Evolutionary conservation across 2,329 filamentous ascomycete species (phyloP).

Genomic region (Exserohilum rostratum): DNA sequence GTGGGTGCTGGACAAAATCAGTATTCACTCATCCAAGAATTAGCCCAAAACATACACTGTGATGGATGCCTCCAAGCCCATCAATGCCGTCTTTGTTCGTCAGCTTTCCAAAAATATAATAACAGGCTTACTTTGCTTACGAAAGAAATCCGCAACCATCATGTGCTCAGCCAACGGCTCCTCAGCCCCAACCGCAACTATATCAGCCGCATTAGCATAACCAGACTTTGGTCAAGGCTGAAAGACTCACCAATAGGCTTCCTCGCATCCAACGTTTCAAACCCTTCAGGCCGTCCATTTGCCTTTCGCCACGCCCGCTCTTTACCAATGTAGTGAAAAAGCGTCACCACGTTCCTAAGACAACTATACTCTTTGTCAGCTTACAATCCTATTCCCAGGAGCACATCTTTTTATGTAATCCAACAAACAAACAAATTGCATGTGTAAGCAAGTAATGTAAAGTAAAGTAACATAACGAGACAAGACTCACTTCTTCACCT

Average conservation of each 20-base stretch:
- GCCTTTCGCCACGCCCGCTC: constrained; percentile 83
- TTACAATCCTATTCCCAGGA: too few species aligned
- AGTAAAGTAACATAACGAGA: not conserved
- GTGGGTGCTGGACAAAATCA: constrained; percentile 50
- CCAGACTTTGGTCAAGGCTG: not conserved
- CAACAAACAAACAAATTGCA: not conserved
- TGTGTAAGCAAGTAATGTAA: too few species aligned
- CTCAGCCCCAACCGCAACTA: constrained; percentile 82
- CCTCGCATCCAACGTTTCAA: constrained; percentile 70
- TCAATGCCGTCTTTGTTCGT: constrained; percentile 53
- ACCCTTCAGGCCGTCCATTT: constrained; percentile 71
- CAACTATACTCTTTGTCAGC: too few species aligned
- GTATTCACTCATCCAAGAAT: not conserved
- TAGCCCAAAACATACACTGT: constrained; percentile 45
- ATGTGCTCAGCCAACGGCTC: constrained; percentile 83
- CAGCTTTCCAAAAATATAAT: not conserved
- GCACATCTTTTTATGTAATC: not conserved
- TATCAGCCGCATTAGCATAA: not conserved
- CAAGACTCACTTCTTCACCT: constrained; percentile 72
- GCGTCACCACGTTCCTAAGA: constrained; percentile 82
- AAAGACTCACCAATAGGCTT: constrained; percentile 69
- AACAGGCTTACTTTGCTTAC: constrained; percentile 58
- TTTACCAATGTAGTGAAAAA: constrained; percentile 91
- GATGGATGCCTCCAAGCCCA: constrained; percentile 57
- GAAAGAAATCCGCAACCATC: constrained; percentile 76